Percentiles rank a stretch among this genome's conserved stretches.
phyloP scores from a whole-genome alignment of 208 protist species.

The Crithidia fasciculata region DNA sequence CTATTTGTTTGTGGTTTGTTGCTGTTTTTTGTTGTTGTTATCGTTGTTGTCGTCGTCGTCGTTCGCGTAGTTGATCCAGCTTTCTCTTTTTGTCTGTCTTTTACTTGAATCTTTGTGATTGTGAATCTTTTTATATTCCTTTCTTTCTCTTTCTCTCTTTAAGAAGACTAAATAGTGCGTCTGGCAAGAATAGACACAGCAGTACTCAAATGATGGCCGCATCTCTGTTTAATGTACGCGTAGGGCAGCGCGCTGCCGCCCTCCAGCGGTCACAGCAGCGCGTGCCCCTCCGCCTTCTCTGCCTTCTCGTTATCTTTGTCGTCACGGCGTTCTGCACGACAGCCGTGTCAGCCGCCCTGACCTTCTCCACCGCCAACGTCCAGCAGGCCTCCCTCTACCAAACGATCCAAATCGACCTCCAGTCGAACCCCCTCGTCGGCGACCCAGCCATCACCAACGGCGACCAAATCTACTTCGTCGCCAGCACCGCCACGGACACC shows the following conservation, averaged over 20 bases:
- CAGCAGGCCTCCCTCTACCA: conserved; percentile 83
- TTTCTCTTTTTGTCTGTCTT: background rate
- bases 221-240: background rate
- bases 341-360: conserved; percentile 51
- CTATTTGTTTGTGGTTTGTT: background rate
- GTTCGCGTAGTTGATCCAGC: no score
- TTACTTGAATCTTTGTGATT: background rate
- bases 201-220: no score
- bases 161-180: background rate
- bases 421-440: conserved; percentile 55
- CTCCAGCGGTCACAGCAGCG: background rate
- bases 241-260: background rate
- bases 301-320: background rate
- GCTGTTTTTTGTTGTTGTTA: background rate
- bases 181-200: background rate
- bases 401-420: conserved; percentile 60
- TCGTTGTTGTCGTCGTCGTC: background rate
- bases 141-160: background rate
- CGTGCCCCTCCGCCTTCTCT: background rate
- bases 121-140: background rate
- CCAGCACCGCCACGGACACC: background rate
- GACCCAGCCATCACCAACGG: conserved; percentile 63
- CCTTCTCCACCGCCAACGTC: conserved; percentile 72
- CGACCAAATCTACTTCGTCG: conserved; percentile 76
- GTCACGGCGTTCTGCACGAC: conserved; percentile 4